Evolutionary conservation across 805 yeast species (phyloP).

Genomic region (Lachancea quebecensis): DNA sequence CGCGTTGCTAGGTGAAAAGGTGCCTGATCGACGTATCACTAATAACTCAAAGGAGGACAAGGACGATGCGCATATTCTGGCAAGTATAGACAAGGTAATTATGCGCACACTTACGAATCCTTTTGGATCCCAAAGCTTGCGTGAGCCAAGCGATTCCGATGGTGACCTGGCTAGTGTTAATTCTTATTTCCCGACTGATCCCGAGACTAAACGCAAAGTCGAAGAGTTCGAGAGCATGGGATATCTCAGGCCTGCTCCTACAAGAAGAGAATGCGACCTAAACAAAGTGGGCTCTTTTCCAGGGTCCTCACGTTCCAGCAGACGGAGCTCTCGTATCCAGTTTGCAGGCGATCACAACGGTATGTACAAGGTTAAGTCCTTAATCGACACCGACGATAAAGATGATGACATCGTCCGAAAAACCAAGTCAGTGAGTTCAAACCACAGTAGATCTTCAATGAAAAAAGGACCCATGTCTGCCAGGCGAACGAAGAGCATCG

Average conservation of each 20-base stretch:
- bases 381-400: slow-evolving; percentile 17
- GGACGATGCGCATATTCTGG: slow-evolving; percentile 7
- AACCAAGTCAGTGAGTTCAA: slow-evolving; percentile 16
- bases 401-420: slow-evolving; percentile 14
- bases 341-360: slow-evolving; percentile 14
- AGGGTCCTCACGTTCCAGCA: slow-evolving; percentile 16
- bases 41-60: neutral
- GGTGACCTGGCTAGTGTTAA: slow-evolving; percentile 12
- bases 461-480: neutral
- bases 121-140: slow-evolving; percentile 9
- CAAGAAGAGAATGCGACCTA: slow-evolving; percentile 11
- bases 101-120: slow-evolving; percentile 22
- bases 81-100: slow-evolving; percentile 15
- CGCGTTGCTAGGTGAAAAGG: slow-evolving; percentile 16
- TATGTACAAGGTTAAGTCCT: slow-evolving; percentile 29
- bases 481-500: slow-evolving; percentile 5
- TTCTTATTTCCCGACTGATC: slow-evolving; percentile 26
- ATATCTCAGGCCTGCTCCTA: slow-evolving; percentile 25
- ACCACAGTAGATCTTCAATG: neutral
- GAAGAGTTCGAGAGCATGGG: slow-evolving; percentile 25
- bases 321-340: slow-evolving; percentile 26
- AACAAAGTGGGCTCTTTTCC: slow-evolving; percentile 9
- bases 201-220: slow-evolving; percentile 20
- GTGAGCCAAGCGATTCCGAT: slow-evolving; percentile 7
- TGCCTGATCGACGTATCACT: neutral